Conservation (phyloP, 345 rosid species). For the Brassica incana region DNA sequence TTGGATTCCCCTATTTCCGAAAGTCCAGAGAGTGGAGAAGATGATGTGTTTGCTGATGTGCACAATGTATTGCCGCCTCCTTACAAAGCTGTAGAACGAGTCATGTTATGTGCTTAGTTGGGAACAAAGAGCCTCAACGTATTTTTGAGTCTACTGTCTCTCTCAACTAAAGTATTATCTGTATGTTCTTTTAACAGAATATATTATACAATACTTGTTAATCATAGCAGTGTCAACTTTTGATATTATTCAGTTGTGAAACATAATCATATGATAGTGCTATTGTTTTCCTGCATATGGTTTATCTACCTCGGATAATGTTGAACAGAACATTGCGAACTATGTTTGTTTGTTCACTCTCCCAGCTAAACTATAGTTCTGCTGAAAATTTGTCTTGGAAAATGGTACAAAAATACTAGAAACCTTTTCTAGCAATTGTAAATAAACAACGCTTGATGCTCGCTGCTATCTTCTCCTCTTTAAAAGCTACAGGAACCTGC, state of each 20-base stretch:
- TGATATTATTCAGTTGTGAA: background rate
- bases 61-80: conserved; percentile 61
- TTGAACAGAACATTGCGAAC: background rate
- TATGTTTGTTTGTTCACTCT: background rate
- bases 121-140: background rate
- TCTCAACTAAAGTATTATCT: background rate
- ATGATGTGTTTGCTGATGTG: conserved; percentile 58
- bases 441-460: background rate
- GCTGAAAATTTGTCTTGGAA: conserved; percentile 22
- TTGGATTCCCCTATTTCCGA: conserved; percentile 57
- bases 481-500: conserved; percentile 4
- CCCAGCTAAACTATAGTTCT: conserved; percentile 1
- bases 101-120: conserved; percentile 46
- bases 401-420: conserved; percentile 22
- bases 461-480: conserved; percentile 14
- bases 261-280: background rate
- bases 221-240: background rate
- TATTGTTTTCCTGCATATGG: background rate
- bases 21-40: conserved; percentile 42
- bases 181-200: too few species aligned
- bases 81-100: conserved; percentile 43
- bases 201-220: background rate
- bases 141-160: background rate
- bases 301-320: background rate
- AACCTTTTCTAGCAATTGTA: conserved; percentile 16